Evolutionary conservation across 306 rosid genomes (phyloP), one percentile per base, ranked within the genome.

Genomic region (Macrotyloma uniflorum): DNA sequence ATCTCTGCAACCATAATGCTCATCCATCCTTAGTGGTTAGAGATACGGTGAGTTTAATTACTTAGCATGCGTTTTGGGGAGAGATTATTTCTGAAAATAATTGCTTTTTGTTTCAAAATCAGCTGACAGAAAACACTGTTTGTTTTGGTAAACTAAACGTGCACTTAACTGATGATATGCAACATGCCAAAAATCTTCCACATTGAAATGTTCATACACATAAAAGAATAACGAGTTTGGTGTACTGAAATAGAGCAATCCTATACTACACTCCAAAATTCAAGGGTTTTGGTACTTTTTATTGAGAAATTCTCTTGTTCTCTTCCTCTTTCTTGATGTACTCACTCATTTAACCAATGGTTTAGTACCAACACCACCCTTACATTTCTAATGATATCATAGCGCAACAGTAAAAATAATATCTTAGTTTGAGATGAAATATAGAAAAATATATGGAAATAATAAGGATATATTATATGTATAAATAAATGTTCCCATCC

Each of bases 1-100:
- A 96, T 84, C 96, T 96, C 38, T 91, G 91, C 86, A 82, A 89
- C 85, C 87, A 88, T 70, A 85, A 90, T 84, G 97, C 99, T 76
- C 75, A 20, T 38, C 97, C 99, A 3, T 89, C 90, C 67, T 81
- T 96, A 1, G 97, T 90, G 0, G 98, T 93, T 77, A 89, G 97
- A 83, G 87, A 91, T 49, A 70, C 97, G 85, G 99, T 93, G 61
- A 86, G 94, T 78, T 19, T 42, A 3, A 42, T 42, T 76, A 63
- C 58, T 63, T 15, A 61, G 13, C 43, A 61, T 16, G 22, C 15
- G 22, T 32, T 61, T n/a, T 61, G 5, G 13, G 6, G 32, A 10
- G 35, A 23, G 35, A 26, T 28, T 28, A 6, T 59, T 28, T 30
- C 67, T 18, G 3, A 61, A 28, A 6, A 0, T 30, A 58, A 14